A percentile compares a stretch with the other conserved stretches of the same genome.
Evolutionary conservation across 2,329 filamentous ascomycete genomes (phyloP).

Genomic region (Aspergillus thermomutatus): DNA sequence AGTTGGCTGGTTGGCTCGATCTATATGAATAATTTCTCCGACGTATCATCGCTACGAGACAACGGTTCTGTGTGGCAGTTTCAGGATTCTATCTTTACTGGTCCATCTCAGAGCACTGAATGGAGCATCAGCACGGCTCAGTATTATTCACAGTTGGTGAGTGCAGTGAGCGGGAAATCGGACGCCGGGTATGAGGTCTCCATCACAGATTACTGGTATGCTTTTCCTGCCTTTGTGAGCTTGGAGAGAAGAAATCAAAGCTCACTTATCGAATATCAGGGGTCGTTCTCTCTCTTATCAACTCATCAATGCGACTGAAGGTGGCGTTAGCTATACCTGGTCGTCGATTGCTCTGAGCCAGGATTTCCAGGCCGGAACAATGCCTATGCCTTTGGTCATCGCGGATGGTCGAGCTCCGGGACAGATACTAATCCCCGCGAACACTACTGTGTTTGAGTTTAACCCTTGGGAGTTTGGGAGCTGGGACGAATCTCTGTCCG

Average conservation of each 20-base stretch:
- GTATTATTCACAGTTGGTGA: conserved; percentile 61
- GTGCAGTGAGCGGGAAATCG: conserved; percentile 59
- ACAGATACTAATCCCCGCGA: conserved; percentile 58
- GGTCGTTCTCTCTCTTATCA: conserved; percentile 78
- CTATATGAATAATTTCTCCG: conserved; percentile 74
- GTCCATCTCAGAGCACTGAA: conserved; percentile 35
- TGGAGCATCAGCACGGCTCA: conserved; percentile 46
- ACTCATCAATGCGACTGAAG: conserved; percentile 69
- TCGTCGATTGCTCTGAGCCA: conserved; percentile 66
- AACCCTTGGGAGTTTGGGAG: conserved; percentile 75
- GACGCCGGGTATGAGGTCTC: conserved; percentile 66
- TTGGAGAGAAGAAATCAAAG: not conserved
- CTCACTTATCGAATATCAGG: conserved; percentile 19
- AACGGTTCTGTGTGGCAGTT: conserved; percentile 27
- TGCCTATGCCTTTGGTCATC: conserved; percentile 69
- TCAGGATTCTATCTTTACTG: conserved; percentile 48
- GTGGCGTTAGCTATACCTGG: conserved; percentile 73
- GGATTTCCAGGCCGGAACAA: conserved; percentile 57
- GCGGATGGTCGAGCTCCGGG: conserved; percentile 63
- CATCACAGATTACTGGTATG: conserved; percentile 80
- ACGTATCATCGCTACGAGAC: conserved; percentile 48
- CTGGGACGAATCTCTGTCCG: conserved; percentile 67
- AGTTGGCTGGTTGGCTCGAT: conserved; percentile 81
- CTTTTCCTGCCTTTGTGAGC: not conserved
- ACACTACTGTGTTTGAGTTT: conserved; percentile 71